A percentile compares a stretch with the other conserved stretches of the same genome.
phyloP scores from a whole-genome alignment of 2,329 filamentous ascomycete species.

The Neonectria coccinea region DNA sequence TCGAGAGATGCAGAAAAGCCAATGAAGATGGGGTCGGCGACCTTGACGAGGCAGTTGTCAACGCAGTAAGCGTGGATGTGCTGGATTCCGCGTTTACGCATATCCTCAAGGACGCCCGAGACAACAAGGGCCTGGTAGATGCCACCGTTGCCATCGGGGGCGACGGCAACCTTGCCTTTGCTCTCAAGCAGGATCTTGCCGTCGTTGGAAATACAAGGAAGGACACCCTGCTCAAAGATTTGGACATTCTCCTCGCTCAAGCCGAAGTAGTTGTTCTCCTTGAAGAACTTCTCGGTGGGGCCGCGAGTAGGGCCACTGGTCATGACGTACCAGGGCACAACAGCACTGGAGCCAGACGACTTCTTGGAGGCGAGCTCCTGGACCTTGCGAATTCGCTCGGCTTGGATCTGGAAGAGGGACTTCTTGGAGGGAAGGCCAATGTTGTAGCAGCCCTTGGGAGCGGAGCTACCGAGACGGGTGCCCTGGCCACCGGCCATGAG shows the following conservation, averaged over 20 bases:
- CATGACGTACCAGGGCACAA: slow-evolving; percentile 99
- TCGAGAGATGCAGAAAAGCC: slow-evolving; percentile 89
- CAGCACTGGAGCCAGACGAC: slow-evolving; percentile 65
- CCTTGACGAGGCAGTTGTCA: slow-evolving; percentile 98
- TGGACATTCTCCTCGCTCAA: slow-evolving; percentile 85
- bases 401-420: slow-evolving; percentile 97
- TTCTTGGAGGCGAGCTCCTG: slow-evolving; percentile 83
- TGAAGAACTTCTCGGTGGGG: slow-evolving; percentile 94
- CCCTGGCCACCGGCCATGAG: slow-evolving; percentile 98
- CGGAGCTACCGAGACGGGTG: slow-evolving; percentile 92
- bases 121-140: slow-evolving; percentile 92
- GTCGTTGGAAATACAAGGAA: slow-evolving; percentile 97
- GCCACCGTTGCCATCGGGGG: slow-evolving; percentile 96
- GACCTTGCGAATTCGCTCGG: slow-evolving; percentile 89
- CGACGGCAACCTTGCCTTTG: slow-evolving; percentile 92
- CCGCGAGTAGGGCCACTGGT: slow-evolving; percentile 93
- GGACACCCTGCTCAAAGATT: slow-evolving; percentile 96
- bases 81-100: slow-evolving; percentile 88
- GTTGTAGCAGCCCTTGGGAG: slow-evolving; percentile 96
- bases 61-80: slow-evolving; percentile 99
- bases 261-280: slow-evolving; percentile 91
- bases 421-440: slow-evolving; percentile 94
- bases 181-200: slow-evolving; percentile 95
- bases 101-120: slow-evolving; percentile 84
- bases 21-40: slow-evolving; percentile 96